These are phyloP conservation scores for Kuraishia borneana DNA, from an alignment of 805 yeast species.

Conservation along the genomic window DNA sequence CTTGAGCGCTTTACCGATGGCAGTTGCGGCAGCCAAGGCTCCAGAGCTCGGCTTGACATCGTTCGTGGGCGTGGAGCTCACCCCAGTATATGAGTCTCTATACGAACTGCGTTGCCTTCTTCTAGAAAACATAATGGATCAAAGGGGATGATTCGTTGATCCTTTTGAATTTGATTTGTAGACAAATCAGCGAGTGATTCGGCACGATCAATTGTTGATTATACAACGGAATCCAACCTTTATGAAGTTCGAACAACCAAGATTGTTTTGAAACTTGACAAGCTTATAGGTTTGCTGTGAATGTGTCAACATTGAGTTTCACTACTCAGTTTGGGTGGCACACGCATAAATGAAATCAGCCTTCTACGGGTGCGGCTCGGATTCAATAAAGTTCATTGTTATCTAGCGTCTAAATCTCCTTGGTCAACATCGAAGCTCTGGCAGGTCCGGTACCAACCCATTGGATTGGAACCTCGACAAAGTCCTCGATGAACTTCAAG, in stretches of 20 bases:
- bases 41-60: constrained; percentile 21
- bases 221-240: too few relatives aligned
- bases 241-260: too few relatives aligned
- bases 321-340: too few relatives aligned
- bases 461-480: constrained; percentile 70
- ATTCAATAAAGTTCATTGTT: too few relatives aligned
- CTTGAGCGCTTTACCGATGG: constrained; percentile 37
- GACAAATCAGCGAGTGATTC: too few relatives aligned
- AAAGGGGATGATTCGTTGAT: background rate
- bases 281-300: too few relatives aligned
- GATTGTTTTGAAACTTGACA: too few relatives aligned
- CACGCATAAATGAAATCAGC: too few relatives aligned
- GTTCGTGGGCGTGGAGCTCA: constrained; percentile 5
- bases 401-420: constrained; percentile 17
- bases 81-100: constrained; percentile 8
- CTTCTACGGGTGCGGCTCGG: too few relatives aligned
- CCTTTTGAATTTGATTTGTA: too few relatives aligned
- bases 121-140: constrained; percentile 5
- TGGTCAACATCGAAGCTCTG: constrained; percentile 82
- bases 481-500: constrained; percentile 78
- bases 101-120: constrained; percentile 5
- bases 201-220: too few relatives aligned
- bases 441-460: constrained; percentile 99
- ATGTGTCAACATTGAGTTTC: too few relatives aligned
- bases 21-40: constrained; percentile 56